Base-by-base conservation (phyloP, 352 stramenopile genomes). In the Globisporangium spinosum region DNA sequence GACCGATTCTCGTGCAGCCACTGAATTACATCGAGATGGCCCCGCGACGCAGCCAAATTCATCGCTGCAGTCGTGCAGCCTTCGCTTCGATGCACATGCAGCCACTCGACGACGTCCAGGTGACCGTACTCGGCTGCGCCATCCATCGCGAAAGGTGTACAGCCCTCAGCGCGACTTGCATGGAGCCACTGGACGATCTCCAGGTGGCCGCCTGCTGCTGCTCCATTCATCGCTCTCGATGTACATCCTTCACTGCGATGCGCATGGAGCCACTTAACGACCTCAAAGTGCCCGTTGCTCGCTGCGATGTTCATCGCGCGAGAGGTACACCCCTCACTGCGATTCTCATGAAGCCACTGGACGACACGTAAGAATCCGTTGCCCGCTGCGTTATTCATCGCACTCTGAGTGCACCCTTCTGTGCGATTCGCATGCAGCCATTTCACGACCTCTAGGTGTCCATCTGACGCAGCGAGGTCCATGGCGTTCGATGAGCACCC, bases 111-210 rank as follows among this genome's bases (percentile, higher is more conserved):
- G 45, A 54, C n/a, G 7, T 54, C 45, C 8, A 54, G 45, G 8
- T 54, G 45, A 12, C 45, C 45, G 45, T 54, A 54, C 45, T 54
- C 45, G 10, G 45, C 45, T 6, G 45, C 45, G 25, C 45, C 45
- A 13, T 54, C 45, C 45, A 54, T 54, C 45, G 45, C 45, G 8
- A 54, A 54, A 17, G 75, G 77, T 22, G 82, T 89, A 68, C 78
- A 86, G 20, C 83, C 82, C 51, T 91, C 83, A 6, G 34, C 68
- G 22, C 80, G 78, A 62, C 89, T 68, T 22, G 66, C 51, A 58
- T 90, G 79, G 9, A 89, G 64, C 83, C 83, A 91, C 70, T 87
- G 67, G 9, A 88, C 77, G 34, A 84, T 82, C 5, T 56, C 17
- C n/a, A 82, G 63, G 62, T 86, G 72, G 3, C 76, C 76, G 60